These are phyloP conservation scores for Penicillium cosmopolitanum DNA, from an alignment of 495 filamentous ascomycete genomes.

Conservation along the genomic window DNA sequence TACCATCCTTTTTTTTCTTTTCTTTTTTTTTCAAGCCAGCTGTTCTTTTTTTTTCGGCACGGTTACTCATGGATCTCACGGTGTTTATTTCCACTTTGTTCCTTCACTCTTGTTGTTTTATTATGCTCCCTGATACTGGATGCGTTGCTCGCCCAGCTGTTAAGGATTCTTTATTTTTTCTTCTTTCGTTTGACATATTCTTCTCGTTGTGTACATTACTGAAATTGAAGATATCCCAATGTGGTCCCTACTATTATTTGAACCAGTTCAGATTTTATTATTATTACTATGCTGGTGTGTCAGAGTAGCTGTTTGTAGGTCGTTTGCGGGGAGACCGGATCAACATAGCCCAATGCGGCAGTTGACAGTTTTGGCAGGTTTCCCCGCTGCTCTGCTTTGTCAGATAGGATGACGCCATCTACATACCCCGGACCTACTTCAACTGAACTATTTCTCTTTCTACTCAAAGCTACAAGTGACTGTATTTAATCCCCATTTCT, in stretches of 20 bases:
- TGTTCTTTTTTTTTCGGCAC: constrained; percentile 1
- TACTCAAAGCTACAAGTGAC: background rate
- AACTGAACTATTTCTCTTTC: background rate
- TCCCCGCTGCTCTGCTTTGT: constrained; percentile 15
- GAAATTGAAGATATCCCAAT: constrained; percentile 2
- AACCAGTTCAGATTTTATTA: constrained; percentile 1
- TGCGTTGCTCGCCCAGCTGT: background rate
- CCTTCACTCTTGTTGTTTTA: constrained; percentile 25
- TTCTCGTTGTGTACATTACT: constrained; percentile 41
- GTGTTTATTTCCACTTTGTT: constrained; percentile 14
- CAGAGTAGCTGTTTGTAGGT: background rate
- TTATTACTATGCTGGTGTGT: background rate
- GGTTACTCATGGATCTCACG: constrained; percentile 12
- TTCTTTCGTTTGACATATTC: constrained; percentile 28
- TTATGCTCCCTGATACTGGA: constrained; percentile 7
- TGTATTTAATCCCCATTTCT: background rate
- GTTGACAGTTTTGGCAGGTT: constrained; percentile 3
- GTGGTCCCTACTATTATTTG: background rate
- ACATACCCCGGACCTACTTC: background rate
- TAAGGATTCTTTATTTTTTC: constrained; percentile 10
- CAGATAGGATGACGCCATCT: constrained; percentile 15
- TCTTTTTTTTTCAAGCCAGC: constrained; percentile 7
- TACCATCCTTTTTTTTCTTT: constrained; percentile 37
- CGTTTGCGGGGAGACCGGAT: background rate
- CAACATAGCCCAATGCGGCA: background rate